Evolutionary conservation across 768 basidiomycete genomes (phyloP), one percentile per base, ranked within the genome.

Genomic region (Tylopilus sp.): DNA sequence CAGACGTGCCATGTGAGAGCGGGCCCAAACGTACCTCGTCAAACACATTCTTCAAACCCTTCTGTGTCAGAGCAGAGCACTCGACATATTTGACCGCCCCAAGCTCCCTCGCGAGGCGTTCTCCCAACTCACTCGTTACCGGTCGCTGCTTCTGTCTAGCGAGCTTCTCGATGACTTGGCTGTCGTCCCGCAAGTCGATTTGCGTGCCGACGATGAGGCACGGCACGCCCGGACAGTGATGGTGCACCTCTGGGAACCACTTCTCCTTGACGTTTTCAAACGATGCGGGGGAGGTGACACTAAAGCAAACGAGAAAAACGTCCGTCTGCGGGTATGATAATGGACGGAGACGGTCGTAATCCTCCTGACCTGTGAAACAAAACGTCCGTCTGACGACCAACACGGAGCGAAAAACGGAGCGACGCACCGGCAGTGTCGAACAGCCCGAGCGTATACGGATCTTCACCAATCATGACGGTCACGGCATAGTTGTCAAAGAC

Each of bases 221-320:
- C 61, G 96, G 95, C 53, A 98, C 96, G 45, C 97, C 96, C 16
- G 97, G 97, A 80, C 97, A 99, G 69, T 99, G 97, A 71, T 98
- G 97, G 71, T 95, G 95, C 49, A 99, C 96, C 77, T 99, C 97
- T 6, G 97, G 97, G 82, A 98, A 97, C 97, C 97, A 99, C 72
- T 99, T 99, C 76, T 99, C 97, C 83, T 97, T 98, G 66, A 99
- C 96, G 87, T 99, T 98, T 75, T 99, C 97, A 69, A 98, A 99
- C 44, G 93, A 96, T 26, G 97, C 96, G 4, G 96, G 97, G 11
- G 91, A 94, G 37, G 96, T 98, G 63, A 99, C 97, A 67, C 92
- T 95, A 81, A 98, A 99, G 76, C 97, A 99, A 62, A 99, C 96
- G 53, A 99, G 81, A 83, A 99, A 98, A 53, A 98, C 97, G 67